These are phyloP conservation scores for Synchytrium microbalum DNA, from an alignment of 371 early-diverging fungal genomes.

Conservation along the genomic window DNA sequence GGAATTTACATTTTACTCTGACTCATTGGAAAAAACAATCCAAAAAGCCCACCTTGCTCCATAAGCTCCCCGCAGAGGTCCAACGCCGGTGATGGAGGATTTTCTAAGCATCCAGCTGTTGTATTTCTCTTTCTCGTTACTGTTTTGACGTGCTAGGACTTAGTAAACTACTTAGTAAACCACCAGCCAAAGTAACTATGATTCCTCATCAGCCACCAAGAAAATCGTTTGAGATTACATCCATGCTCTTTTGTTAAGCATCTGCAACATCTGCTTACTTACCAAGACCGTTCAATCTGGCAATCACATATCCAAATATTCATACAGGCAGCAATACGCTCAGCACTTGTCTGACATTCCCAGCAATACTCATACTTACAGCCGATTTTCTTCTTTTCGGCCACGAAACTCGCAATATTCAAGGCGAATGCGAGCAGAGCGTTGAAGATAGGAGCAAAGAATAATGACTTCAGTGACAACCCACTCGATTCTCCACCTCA, in stretches of 20 bases:
- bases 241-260: too few species aligned
- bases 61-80: too few species aligned
- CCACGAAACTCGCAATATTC: slow-evolving; percentile 73
- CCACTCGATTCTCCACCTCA: neutral
- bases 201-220: slow-evolving; percentile 31
- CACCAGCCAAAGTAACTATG: slow-evolving; percentile 68
- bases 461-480: neutral
- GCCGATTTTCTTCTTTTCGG: slow-evolving; percentile 77
- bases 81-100: too few species aligned
- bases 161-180: slow-evolving; percentile 55
- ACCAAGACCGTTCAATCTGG: slow-evolving; percentile 58
- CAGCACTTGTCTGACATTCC: slow-evolving; percentile 80
- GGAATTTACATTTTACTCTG: too few species aligned
- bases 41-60: too few species aligned
- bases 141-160: too few species aligned
- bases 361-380: slow-evolving; percentile 81
- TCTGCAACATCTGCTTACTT: too few species aligned
- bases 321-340: slow-evolving; percentile 68
- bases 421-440: slow-evolving; percentile 76
- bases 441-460: slow-evolving; percentile 54
- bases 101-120: too few species aligned
- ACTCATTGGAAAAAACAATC: too few species aligned
- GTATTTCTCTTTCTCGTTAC: too few species aligned
- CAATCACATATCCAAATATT: slow-evolving; percentile 63
- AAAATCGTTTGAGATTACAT: neutral